phyloP scores from a whole-genome alignment of 495 filamentous ascomycete genomes.

The Talaromyces proteolyticus region DNA sequence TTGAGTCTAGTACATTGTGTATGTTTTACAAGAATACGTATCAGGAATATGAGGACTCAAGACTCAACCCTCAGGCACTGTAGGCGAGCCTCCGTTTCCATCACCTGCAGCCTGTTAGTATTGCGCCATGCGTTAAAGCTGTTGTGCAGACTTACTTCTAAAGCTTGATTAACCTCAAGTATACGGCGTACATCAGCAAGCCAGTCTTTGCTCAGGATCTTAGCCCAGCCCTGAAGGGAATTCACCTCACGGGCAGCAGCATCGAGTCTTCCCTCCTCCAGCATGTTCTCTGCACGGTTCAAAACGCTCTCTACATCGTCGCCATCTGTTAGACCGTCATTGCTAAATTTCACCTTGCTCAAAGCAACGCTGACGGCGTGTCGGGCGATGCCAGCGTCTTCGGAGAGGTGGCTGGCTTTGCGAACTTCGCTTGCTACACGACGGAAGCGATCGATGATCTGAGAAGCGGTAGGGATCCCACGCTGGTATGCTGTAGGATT shows the following conservation, averaged over 20 bases:
- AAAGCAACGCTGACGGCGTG: conserved; percentile 83
- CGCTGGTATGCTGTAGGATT: conserved; percentile 90
- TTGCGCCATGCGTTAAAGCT: not conserved
- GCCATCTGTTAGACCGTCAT: conserved; percentile 77
- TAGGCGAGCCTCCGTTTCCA: conserved; percentile 44
- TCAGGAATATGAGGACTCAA: not conserved
- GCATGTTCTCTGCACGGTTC: conserved; percentile 74
- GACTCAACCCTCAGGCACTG: conserved; percentile 45
- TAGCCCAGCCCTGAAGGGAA: conserved; percentile 83
- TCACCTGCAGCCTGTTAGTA: no score
- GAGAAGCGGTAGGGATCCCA: conserved; percentile 73
- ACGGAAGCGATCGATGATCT: conserved; percentile 93
- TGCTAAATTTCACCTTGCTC: conserved; percentile 91
- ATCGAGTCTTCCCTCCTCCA: conserved; percentile 91
- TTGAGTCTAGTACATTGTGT: conserved; percentile 9
- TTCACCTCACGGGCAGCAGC: conserved; percentile 94
- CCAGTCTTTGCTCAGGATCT: conserved; percentile 90
- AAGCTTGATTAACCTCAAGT: conserved; percentile 89
- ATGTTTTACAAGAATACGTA: conserved; percentile 4
- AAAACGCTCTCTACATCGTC: conserved; percentile 94
- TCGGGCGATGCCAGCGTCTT: conserved; percentile 87
- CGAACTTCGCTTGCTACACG: conserved; percentile 89
- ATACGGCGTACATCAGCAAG: conserved; percentile 79
- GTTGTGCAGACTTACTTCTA: conserved; percentile 63
- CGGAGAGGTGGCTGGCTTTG: conserved; percentile 86